Evolutionary conservation across 1,139 yeast genomes (phyloP).

Genomic region (Schwanniomyces etchellsii): DNA sequence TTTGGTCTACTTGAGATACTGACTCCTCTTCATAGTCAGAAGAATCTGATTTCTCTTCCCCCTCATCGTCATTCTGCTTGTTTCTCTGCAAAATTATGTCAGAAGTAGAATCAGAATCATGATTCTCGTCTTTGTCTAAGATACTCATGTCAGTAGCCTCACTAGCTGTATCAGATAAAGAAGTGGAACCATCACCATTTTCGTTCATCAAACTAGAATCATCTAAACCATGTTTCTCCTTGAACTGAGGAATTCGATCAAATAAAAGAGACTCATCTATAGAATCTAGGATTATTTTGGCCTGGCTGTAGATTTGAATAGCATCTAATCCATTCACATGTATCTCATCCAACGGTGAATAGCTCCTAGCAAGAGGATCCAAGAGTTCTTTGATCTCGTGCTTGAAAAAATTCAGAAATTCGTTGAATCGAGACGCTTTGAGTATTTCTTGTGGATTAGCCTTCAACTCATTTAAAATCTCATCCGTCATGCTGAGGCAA

Average conservation of each 20-base stretch:
- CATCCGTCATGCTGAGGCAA: conserved; percentile 27
- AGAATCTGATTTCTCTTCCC: conserved; percentile 9
- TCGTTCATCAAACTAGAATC: too few species aligned
- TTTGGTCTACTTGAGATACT: too few species aligned
- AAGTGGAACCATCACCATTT: too few species aligned
- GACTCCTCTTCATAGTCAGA: too few species aligned
- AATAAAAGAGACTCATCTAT: conserved; percentile 34
- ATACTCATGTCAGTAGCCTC: too few species aligned
- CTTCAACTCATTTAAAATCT: conserved; percentile 14
- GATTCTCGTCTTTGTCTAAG: too few species aligned
- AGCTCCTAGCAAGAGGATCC: conserved; percentile 60
- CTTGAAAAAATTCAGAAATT: conserved; percentile 20
- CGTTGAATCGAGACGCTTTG: conserved; percentile 11
- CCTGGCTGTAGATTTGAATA: conserved; percentile 91
- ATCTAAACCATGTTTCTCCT: conserved; percentile 11
- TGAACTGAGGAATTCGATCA: conserved; percentile 33
- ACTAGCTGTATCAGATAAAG: too few species aligned
- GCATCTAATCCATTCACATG: conserved; percentile 85
- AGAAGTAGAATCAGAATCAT: too few species aligned
- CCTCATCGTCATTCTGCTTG: conserved; percentile 13
- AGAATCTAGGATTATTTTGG: conserved; percentile 61
- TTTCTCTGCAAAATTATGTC: too few species aligned
- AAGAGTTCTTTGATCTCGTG: conserved; percentile 46
- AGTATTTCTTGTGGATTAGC: conserved; percentile 24
- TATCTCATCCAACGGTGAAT: conserved; percentile 75